Base-by-base conservation (phyloP, 1,284 basidiomycete species). In the Leccinum proximum region DNA sequence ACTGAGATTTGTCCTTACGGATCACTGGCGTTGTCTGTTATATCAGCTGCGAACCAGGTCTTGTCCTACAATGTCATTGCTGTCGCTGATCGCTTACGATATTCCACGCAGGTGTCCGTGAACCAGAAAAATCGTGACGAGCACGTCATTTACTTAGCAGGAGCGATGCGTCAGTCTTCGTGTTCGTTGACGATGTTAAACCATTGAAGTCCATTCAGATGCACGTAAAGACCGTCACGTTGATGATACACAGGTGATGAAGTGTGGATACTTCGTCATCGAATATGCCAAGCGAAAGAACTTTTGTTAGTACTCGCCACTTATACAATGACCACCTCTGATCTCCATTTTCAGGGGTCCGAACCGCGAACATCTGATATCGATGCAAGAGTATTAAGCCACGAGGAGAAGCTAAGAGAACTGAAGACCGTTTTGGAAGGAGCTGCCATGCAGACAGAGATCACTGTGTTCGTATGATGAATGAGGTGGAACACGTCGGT, bases 381-480 rank as follows among this genome's bases (percentile, higher is more conserved):
- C 26, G 54, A 56, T 33, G 13, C 26, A 33, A 26, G 54, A 33
- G 30, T 56, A 8, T 14, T 30, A 10, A 33, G 26, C 30, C 30
- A 56, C 30, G 54, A 33, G 30, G 16, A 16, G 26, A 56, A 33
- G 54, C 30, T 56, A n/a, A 33, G 16, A 16, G 54, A 56, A 8
- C 26, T 56, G 26, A 56, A 56, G 30, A 10, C 11, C 22, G 54
- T n/a, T 56, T 33, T 33, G 14, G 14, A 30, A 33, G 54, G 54
- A 30, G 54, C 30, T 8, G n/a, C 54, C 13, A 8, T 56, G 7
- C 54, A 56, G 26, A 30, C 54, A 3, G 54, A n/a, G 11, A 33
- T 56, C 14, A 56, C 54, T 33, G 54, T 56, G 26, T 56, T 56
- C 54, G 54, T 56, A 56, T 56, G 54, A 56, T 56, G 54, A 33